Evolutionary conservation across 1,284 basidiomycete genomes (phyloP), one percentile per base, ranked within the genome.

Genomic region (Moesziomyces aphidis): DNA sequence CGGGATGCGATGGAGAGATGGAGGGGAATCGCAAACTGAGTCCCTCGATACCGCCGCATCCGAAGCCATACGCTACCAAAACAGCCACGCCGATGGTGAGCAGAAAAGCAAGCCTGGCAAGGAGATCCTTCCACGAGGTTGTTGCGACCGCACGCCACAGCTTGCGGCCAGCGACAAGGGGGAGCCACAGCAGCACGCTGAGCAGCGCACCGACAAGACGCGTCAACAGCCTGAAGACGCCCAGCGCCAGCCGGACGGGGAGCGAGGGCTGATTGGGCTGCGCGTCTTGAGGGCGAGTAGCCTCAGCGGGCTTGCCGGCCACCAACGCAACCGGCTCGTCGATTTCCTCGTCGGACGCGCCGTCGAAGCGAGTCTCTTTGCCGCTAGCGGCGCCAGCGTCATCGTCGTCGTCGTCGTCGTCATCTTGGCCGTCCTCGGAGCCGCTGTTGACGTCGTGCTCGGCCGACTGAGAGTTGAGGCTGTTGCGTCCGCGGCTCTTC

Each of bases 321-420:
- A n/a, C 5, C 24, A 22, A 21, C 9, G 36, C 44, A 36, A 19
- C 10, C 5, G 36, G 34, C 21, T 42, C 34, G 15, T 43, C 50
- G 21, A 31, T 23, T 4, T 59, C 63, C 17, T 60, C 59, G n/a
- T 67, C 56, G 21, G 61, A 63, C 19, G 47, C 59, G 17, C 46
- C 61, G 43, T 73, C 71, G 11, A 68, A 61, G 21, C 71, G 61
- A 9, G 71, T 73, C 55, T 73, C 71, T 42, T 73, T 73, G n/a
- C 74, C 61, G 28, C 71, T 73, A 3, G 50, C 51, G 23, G 58
- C 68, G 13, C 47, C 62, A n/a, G 58, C 58, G 50, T 71, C 61
- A 0, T n/a, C n/a, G n/a, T n/a, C n/a, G n/a, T 64, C 64, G 3
- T 53, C 66, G 3, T 43, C 65, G 10, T 52, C 63, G 36, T 42